phyloP scores from a whole-genome alignment of 768 basidiomycete genomes.

The Collybiopsis luxurians region DNA sequence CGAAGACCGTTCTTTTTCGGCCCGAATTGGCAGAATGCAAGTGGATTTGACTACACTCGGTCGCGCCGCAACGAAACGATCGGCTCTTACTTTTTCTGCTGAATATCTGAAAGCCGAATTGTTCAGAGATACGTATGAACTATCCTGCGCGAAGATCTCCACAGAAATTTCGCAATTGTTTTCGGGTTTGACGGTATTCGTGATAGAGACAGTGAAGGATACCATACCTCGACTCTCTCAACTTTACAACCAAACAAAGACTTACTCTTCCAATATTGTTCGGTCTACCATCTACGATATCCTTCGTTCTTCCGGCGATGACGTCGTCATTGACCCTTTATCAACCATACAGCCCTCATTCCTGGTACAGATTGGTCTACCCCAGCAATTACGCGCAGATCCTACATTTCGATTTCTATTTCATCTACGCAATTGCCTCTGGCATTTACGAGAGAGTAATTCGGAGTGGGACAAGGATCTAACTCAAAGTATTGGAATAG shows the following conservation, averaged over 20 bases:
- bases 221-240: slow-evolving; percentile 18
- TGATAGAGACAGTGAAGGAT: background rate
- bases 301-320: slow-evolving; percentile 47
- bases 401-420: slow-evolving; percentile 74
- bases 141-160: background rate
- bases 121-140: background rate
- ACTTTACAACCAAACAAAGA: slow-evolving; percentile 25
- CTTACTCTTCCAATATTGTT: slow-evolving; percentile 27
- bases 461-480: slow-evolving; percentile 14
- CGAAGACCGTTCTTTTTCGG: background rate
- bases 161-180: background rate
- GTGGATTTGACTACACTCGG: background rate
- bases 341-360: slow-evolving; percentile 85
- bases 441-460: slow-evolving; percentile 33
- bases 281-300: slow-evolving; percentile 44
- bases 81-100: background rate
- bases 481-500: slow-evolving; percentile 15
- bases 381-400: slow-evolving; percentile 66
- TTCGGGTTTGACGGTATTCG: background rate
- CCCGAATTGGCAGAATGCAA: background rate
- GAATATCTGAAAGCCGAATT: background rate
- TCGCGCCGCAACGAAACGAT: background rate
- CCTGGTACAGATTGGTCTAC: slow-evolving; percentile 72
- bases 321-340: slow-evolving; percentile 64
- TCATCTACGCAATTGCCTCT: slow-evolving; percentile 68